A percentile compares a stretch with the other conserved stretches of the same genome.
Conservation (phyloP, 108 stramenopile species). For the Cyclotella atomus region DNA sequence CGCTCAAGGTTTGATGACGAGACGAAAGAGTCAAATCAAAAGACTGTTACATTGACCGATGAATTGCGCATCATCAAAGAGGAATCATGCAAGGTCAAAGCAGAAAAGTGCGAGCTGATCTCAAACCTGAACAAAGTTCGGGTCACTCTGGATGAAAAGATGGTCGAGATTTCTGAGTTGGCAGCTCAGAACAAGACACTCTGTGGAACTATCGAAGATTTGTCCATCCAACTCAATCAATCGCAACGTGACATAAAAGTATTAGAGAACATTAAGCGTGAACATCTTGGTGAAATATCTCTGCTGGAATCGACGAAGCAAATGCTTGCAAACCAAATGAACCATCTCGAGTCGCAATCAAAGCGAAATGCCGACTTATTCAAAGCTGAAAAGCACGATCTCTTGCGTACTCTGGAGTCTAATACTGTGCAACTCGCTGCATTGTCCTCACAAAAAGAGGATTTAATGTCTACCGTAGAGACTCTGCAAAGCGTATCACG, state of each 20-base stretch:
- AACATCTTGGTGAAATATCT: conserved; percentile 1
- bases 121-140: not conserved
- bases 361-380: not conserved
- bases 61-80: not conserved
- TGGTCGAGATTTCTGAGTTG: not conserved
- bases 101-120: not conserved
- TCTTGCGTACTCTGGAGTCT: not conserved
- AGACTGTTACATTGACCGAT: not conserved
- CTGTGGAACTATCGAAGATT: not conserved
- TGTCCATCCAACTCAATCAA: not conserved
- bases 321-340: not conserved
- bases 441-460: conserved; percentile 2
- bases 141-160: not conserved
- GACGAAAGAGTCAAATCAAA: not conserved
- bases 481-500: not conserved
- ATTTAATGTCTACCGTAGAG: conserved; percentile 1
- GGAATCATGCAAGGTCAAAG: not conserved
- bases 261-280: not conserved
- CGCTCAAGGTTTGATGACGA: not conserved
- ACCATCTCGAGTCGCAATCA: not conserved
- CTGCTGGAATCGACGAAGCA: conserved; percentile 1
- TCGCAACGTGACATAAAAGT: not conserved
- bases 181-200: not conserved
- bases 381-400: not conserved
- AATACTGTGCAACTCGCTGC: not conserved